Conservation (phyloP, 1,284 basidiomycete genomes). For the Rhodofomes roseus region DNA sequence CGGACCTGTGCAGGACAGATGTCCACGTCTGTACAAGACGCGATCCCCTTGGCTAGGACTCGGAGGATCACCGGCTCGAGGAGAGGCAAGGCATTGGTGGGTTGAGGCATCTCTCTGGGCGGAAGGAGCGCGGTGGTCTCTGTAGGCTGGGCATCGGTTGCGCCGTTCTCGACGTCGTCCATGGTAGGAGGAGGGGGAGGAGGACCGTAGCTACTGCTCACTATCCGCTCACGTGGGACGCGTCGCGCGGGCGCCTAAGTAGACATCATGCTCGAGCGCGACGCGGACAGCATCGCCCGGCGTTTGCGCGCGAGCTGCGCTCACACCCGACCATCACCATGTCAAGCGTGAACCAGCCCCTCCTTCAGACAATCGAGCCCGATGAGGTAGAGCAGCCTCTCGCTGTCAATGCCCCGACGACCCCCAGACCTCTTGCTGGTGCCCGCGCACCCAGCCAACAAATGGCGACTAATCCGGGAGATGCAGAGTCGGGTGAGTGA, state of each 20-base stretch:
- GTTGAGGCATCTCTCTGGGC: slow-evolving; percentile 2
- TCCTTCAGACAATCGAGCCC: slow-evolving; percentile 67
- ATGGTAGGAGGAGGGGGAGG: neutral
- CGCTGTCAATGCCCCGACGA: slow-evolving; percentile 30
- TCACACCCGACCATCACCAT: slow-evolving; percentile 14
- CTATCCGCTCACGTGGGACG: slow-evolving; percentile 7
- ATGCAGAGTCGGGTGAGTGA: slow-evolving; percentile 67
- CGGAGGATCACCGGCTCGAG: slow-evolving; percentile 21
- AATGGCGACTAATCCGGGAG: slow-evolving; percentile 51
- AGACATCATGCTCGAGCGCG: neutral
- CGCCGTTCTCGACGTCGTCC: slow-evolving; percentile 6
- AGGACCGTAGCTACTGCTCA: too few relatives aligned
- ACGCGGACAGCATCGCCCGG: neutral
- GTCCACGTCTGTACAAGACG: slow-evolving; percentile 11
- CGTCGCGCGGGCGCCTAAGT: slow-evolving; percentile 1
- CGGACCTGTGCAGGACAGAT: slow-evolving; percentile 14
- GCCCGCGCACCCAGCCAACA: slow-evolving; percentile 34
- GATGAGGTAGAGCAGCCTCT: slow-evolving; percentile 46
- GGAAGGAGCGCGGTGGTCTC: slow-evolving; percentile 20
- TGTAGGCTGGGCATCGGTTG: slow-evolving; percentile 14
- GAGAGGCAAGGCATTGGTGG: slow-evolving; percentile 4
- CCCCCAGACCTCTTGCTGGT: slow-evolving; percentile 38
- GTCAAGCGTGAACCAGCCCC: slow-evolving; percentile 51
- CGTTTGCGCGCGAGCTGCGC: neutral
- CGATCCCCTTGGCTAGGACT: slow-evolving; percentile 20